A percentile compares a stretch with the other conserved stretches of the same genome.
phyloP scores from a whole-genome alignment of 2,329 filamentous ascomycete genomes.

The Aspergillus sp. region DNA sequence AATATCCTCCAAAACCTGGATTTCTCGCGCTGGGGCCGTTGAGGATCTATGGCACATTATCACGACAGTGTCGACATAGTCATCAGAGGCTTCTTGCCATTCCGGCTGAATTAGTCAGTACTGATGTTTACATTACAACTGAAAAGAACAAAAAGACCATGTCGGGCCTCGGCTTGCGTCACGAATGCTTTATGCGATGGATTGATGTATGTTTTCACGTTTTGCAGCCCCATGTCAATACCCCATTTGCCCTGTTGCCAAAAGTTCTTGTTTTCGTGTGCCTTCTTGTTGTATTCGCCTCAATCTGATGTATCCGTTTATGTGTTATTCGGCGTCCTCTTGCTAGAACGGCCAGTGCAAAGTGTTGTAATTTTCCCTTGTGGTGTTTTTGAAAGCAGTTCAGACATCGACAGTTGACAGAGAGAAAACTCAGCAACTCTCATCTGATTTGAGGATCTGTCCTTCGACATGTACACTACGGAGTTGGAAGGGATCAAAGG shows the following conservation, averaged over 20 bases:
- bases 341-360: too few relatives aligned
- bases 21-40: constrained; percentile 43
- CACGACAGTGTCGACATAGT: background rate
- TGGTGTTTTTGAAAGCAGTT: too few relatives aligned
- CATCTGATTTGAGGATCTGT: too few relatives aligned
- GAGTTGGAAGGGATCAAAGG: too few relatives aligned
- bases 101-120: too few relatives aligned
- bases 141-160: background rate
- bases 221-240: constrained; percentile 17
- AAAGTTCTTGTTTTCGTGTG: constrained; percentile 2
- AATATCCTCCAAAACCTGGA: constrained; percentile 40
- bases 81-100: too few relatives aligned
- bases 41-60: constrained; percentile 4
- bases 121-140: background rate
- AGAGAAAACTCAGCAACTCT: too few relatives aligned
- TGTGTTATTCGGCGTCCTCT: background rate
- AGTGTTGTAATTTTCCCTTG: too few relatives aligned
- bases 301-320: background rate
- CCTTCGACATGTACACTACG: too few relatives aligned
- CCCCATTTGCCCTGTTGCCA: constrained; percentile 13
- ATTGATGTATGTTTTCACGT: constrained; percentile 14
- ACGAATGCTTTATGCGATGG: constrained; percentile 7
- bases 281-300: background rate
- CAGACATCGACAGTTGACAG: too few relatives aligned
- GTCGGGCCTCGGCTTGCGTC: background rate